Percentiles rank a stretch among this genome's conserved stretches.
Conservation (phyloP, 345 rosid genomes). For the Eucalyptus caleyi region DNA sequence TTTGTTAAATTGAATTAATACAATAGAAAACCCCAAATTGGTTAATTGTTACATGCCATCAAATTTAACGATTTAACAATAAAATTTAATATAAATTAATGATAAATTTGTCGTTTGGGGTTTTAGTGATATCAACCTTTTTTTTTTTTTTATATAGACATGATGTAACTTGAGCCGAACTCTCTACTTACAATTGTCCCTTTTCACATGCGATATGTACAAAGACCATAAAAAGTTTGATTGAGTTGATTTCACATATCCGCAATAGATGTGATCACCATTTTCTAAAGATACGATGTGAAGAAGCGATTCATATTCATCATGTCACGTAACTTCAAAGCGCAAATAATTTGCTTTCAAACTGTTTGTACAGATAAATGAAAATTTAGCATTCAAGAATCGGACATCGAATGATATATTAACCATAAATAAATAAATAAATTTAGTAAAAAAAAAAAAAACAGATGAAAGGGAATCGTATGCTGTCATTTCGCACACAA, state of each 20-base stretch:
- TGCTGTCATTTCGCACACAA: background rate
- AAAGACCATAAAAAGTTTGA: background rate
- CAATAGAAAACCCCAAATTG: too few relatives aligned
- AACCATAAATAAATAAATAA: background rate
- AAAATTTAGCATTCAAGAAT: background rate
- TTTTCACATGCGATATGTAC: background rate
- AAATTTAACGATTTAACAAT: too few relatives aligned
- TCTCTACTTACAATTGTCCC: background rate
- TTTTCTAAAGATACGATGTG: accelerated
- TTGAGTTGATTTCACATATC: background rate
- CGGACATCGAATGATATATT: accelerated
- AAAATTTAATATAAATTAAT: too few relatives aligned
- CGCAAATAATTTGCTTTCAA: accelerated
- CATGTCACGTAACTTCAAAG: accelerated
- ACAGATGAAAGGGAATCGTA: background rate
- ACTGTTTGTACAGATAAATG: accelerated
- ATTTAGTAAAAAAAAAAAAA: background rate
- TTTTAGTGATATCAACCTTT: background rate
- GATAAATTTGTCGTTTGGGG: background rate
- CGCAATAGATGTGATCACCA: accelerated
- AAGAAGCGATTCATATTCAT: background rate
- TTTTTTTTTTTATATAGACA: background rate
- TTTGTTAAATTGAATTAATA: too few relatives aligned
- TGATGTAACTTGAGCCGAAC: background rate
- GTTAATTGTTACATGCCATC: too few relatives aligned